phyloP scores from a whole-genome alignment of 176 grass and related monocot genomes.

The Oryza coarctata region DNA sequence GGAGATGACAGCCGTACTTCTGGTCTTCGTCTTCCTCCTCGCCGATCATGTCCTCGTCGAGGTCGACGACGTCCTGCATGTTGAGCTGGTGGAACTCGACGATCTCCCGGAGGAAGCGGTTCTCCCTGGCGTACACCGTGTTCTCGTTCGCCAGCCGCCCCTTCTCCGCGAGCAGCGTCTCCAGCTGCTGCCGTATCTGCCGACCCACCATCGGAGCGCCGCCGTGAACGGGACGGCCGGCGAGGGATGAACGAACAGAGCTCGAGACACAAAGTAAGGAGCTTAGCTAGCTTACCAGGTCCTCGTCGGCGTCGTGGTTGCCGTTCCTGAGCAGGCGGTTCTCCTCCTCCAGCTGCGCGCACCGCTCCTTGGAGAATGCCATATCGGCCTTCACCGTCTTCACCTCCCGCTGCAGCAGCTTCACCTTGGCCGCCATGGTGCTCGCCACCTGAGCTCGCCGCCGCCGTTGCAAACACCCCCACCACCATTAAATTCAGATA shows the following conservation, averaged over 20 bases:
- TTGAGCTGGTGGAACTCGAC: conserved; percentile 88
- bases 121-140: conserved; percentile 76
- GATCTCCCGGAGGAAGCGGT: conserved; percentile 84
- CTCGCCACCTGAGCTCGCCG: conserved; percentile 54
- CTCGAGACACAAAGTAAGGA: not conserved
- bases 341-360: conserved; percentile 91
- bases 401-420: conserved; percentile 79
- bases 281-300: conserved; percentile 55
- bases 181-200: conserved; percentile 80
- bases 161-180: conserved; percentile 87
- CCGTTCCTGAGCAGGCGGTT: conserved; percentile 62
- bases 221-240: too few species aligned
- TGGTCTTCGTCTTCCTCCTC: conserved; percentile 18
- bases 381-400: conserved; percentile 84
- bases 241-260: not conserved
- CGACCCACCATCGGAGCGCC: not conserved
- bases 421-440: conserved; percentile 93
- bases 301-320: conserved; percentile 71
- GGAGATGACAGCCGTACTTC: too few species aligned
- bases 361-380: conserved; percentile 77
- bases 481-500: not conserved
- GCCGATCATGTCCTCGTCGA: conserved; percentile 53
- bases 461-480: too few species aligned
- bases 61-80: conserved; percentile 63
- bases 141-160: conserved; percentile 75